Base-by-base conservation (phyloP, 805 yeast genomes). In the Sungouiella blattae region DNA sequence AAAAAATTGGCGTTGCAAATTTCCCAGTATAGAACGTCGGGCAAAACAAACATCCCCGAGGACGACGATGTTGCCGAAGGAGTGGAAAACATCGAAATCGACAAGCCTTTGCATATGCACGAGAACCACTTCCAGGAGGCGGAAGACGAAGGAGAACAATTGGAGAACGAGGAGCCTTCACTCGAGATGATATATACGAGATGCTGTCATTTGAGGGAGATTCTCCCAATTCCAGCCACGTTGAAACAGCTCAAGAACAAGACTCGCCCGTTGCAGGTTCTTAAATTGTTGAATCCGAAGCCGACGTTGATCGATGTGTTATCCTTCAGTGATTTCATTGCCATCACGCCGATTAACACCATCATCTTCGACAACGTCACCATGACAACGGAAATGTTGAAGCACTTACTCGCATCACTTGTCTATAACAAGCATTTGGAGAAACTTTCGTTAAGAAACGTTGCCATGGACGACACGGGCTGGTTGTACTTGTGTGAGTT, bases 1-100 rank as follows among this genome's bases (percentile, higher is more conserved):
- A 73, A 75, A 44, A 64, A 83, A 51, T 75, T 82, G 27, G 88
- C 88, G 0, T 64, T 65, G 30, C 93, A 84, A 58, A 86, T 83
- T 8, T 45, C 67, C 1, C 62, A 59, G 25, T 78, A 64, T 50
- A 77, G 62, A 43, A 23, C 28, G 16, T 26, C 34, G 11, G 30
- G 14, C 22, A 35, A 36, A 22, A 35, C 36, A 9, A 28, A 25
- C 8, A 44, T 43, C 16, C 57, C 55, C 14, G 53, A 50, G 16
- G 50, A 46, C 8, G 58, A 42, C 2, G 53, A 44, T 2, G 46
- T 46, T 3, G 45, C 41, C 4, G 17, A 22, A 11, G 37, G 30
- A 11, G 40, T 36, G 2, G 53, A 45, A 11, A 48, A 49, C 5
- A 57, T 63, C 23, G 81, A 71, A 40, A 83, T 84, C 46, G 94